Evolutionary conservation across 2,329 filamentous ascomycete genomes (phyloP), one percentile per base, ranked within the genome.

Genomic region (Dothiorella sarmentorum): DNA sequence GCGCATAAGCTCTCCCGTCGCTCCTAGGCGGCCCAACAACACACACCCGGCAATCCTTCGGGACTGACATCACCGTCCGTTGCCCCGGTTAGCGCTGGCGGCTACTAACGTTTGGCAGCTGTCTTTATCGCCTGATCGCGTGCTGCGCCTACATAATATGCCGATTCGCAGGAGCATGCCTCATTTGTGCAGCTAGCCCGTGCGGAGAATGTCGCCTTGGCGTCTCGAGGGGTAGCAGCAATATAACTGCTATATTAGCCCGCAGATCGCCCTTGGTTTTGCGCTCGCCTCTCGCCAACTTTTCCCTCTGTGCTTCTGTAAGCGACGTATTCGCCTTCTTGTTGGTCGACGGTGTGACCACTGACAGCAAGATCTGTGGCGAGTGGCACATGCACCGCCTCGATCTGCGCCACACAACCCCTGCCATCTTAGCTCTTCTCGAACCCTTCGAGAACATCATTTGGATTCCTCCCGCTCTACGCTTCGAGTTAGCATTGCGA

Each of bases 101-200:
- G n/a, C 43, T 3, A 33, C 31, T 4, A 13, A 6, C 35, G 35
- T 51, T 51, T 17, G 33, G 7, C 24, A 5, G 18, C 35, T 17
- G 33, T 29, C 49, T 18, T n/a, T n/a, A 29, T 29, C 22, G 33
- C 20, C 22, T 11, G 33, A 40, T n/a, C 7, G 42, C 42, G 17
- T 42, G n/a, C 27, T 31, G 27, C 3, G 38, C 18, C 38, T 10
- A 9, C 31, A 31, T 22, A 35, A 53, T 27, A 53, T 53, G 49
- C 49, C 40, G 49, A 53, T 53, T 31, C 24, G 49, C 49, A 53
- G 49, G 49, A 40, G 49, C n/a, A 53, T 53, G 24, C 22, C n/a
- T 29, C n/a, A 51, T 51, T 35, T 11, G 45, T 35, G 45, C 31
- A 10, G 20, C 47, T 20, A 51, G 47, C 20, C 47, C 35, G 47